Percentiles rank a stretch among this genome's conserved stretches.
Conservation (phyloP, 1,284 basidiomycete species). For the Malassezia globosa region DNA sequence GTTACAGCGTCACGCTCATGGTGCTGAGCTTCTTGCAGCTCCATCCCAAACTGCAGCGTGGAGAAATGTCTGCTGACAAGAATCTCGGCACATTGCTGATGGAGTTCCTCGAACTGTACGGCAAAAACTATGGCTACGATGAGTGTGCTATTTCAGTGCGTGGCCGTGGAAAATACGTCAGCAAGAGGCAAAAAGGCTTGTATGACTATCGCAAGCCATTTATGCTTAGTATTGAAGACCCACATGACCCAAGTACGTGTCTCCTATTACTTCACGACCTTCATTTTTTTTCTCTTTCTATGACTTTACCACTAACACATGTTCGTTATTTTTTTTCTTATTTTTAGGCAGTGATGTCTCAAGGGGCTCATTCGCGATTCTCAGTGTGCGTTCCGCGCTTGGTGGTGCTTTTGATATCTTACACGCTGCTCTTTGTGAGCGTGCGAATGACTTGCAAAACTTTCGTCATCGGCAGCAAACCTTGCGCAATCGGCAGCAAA, state of each 20-base stretch:
- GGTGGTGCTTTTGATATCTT: constrained; percentile 78
- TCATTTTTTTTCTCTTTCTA: too few species aligned
- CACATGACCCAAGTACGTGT: constrained; percentile 70
- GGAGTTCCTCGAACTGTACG: constrained; percentile 95
- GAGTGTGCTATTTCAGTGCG: constrained; percentile 63
- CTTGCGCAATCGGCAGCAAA: constrained; percentile 7
- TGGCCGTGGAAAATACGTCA: constrained; percentile 66
- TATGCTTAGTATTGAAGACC: constrained; percentile 81
- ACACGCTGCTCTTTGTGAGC: constrained; percentile 50
- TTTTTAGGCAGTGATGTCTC: constrained; percentile 79
- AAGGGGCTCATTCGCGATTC: constrained; percentile 71
- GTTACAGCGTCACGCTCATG: constrained; percentile 85
- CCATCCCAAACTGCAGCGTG: constrained; percentile 82
- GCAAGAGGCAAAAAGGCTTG: constrained; percentile 41
- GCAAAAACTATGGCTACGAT: constrained; percentile 66
- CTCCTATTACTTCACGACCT: too few species aligned
- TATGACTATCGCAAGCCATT: constrained; percentile 50
- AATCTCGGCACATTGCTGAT: constrained; percentile 85
- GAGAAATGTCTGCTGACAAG: constrained; percentile 70
- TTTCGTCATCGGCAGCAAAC: constrained; percentile 14
- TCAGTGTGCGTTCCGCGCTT: constrained; percentile 67
- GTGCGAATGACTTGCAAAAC: constrained; percentile 24
- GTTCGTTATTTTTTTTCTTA: too few species aligned
- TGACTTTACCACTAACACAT: too few species aligned
- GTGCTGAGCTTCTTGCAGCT: constrained; percentile 89